Conservation (phyloP, 129 eudicot genomes). For the Deinandra increscens region DNA sequence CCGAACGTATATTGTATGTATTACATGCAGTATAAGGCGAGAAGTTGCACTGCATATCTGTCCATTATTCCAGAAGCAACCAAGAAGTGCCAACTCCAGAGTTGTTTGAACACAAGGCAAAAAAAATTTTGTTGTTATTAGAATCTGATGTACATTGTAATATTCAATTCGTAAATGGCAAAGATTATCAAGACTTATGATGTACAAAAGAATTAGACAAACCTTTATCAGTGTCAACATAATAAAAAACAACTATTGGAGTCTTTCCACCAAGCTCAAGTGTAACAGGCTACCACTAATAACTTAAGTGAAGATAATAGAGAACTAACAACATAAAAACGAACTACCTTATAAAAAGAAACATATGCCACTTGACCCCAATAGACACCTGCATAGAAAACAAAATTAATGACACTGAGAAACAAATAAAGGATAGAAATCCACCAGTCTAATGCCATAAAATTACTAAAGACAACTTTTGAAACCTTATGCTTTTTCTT, state of each 20-base stretch:
- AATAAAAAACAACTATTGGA: constrained; percentile 91
- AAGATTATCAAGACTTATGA: background rate
- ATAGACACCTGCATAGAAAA: too few species aligned
- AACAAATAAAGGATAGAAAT: too few species aligned
- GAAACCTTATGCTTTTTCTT: too few species aligned
- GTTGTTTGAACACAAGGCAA: constrained; percentile 44
- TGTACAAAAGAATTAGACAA: constrained; percentile 29
- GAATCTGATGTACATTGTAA: background rate
- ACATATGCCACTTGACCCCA: too few species aligned
- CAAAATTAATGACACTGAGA: too few species aligned
- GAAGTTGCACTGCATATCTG: constrained; percentile 99
- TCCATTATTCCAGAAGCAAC: constrained; percentile 99
- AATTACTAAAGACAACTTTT: too few species aligned
- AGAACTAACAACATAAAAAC: too few species aligned
- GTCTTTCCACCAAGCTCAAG: constrained; percentile 99
- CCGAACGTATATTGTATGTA: background rate
- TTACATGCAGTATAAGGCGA: constrained; percentile 89
- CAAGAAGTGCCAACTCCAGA: constrained; percentile 94
- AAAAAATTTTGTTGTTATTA: background rate
- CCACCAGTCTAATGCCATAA: too few species aligned
- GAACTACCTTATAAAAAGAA: too few species aligned
- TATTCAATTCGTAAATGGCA: background rate
- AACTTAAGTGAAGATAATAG: too few species aligned
- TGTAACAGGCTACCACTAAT: constrained; percentile 93
- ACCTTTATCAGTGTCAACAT: constrained; percentile 90